These are phyloP conservation scores for Aspergillus calidoustus DNA, from an alignment of 2,329 filamentous ascomycete species.

Conservation along the genomic window DNA sequence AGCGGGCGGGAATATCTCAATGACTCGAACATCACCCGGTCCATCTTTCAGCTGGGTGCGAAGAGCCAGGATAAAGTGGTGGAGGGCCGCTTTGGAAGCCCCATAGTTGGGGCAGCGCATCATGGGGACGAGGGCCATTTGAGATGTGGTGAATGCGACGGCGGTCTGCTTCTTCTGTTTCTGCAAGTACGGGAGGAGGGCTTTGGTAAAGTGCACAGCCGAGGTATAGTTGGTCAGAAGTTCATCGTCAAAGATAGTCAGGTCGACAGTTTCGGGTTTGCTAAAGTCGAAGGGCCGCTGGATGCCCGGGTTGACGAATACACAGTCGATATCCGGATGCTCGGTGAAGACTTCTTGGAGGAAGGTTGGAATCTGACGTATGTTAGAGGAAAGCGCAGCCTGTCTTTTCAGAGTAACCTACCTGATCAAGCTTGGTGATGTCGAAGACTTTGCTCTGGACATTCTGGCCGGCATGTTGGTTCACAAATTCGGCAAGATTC, in stretches of 20 bases:
- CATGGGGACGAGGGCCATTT: slow-evolving; percentile 56
- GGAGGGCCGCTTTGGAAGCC: slow-evolving; percentile 60
- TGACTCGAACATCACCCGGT: slow-evolving; percentile 54
- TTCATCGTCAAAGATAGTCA: slow-evolving; percentile 50
- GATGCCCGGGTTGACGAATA: slow-evolving; percentile 60
- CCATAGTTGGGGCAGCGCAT: slow-evolving; percentile 57
- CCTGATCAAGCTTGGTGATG: slow-evolving; percentile 54
- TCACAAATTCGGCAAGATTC: slow-evolving; percentile 54
- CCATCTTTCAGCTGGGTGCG: slow-evolving; percentile 53
- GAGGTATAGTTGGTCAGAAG: slow-evolving; percentile 58
- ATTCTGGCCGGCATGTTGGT: slow-evolving; percentile 52
- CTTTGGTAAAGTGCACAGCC: slow-evolving; percentile 54
- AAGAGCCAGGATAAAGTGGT: slow-evolving; percentile 58
- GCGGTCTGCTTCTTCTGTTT: slow-evolving; percentile 48
- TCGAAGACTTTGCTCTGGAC: slow-evolving; percentile 54
- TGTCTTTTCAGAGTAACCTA: slow-evolving; percentile 25
- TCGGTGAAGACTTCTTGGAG: slow-evolving; percentile 38
- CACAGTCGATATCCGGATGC: slow-evolving; percentile 57
- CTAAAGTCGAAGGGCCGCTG: slow-evolving; percentile 56
- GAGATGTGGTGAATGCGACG: slow-evolving; percentile 56
- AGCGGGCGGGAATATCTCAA: slow-evolving; percentile 60
- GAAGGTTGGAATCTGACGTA: slow-evolving; percentile 25
- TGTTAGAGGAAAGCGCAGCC: background rate
- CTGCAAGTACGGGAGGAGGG: slow-evolving; percentile 56
- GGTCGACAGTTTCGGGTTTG: slow-evolving; percentile 53